A percentile compares a stretch with the other conserved stretches of the same genome.
Conservation (phyloP, 2,329 filamentous ascomycete species). For the Phyllosticta ampelicida region DNA sequence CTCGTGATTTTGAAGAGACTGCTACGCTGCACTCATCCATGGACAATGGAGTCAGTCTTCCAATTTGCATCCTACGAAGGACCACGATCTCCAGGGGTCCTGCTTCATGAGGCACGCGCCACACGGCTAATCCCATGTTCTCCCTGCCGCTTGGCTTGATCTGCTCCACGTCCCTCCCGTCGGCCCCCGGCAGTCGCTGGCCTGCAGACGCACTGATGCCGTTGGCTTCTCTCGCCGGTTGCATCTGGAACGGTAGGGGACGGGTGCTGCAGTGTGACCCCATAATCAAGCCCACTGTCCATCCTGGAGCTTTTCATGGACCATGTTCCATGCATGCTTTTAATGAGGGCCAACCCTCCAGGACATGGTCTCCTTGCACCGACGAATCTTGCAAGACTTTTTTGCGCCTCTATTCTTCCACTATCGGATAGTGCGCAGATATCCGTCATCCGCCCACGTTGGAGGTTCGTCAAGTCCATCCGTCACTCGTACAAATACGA, state of each 20-base stretch:
- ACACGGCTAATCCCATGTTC: background rate
- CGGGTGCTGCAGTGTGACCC: background rate
- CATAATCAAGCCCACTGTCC: background rate
- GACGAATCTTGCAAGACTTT: background rate
- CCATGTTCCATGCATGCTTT: background rate
- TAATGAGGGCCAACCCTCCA: background rate
- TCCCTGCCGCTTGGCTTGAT: background rate
- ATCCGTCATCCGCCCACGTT: background rate
- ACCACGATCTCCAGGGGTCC: background rate
- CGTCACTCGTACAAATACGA: background rate
- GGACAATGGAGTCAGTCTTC: background rate
- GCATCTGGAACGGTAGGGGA: background rate
- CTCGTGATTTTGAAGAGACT: background rate
- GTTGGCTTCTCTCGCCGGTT: background rate
- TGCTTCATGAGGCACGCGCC: background rate
- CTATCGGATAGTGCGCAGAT: background rate
- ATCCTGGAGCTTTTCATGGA: background rate
- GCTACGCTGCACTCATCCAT: background rate
- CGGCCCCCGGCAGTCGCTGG: background rate
- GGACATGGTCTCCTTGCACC: background rate
- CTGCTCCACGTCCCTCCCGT: background rate
- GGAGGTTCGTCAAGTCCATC: background rate
- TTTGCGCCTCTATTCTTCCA: background rate
- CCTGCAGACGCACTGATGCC: background rate
- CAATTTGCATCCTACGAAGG: background rate